These are phyloP conservation scores for Fusarium longipes DNA, from an alignment of 2,329 filamentous ascomycete species.

Conservation along the genomic window DNA sequence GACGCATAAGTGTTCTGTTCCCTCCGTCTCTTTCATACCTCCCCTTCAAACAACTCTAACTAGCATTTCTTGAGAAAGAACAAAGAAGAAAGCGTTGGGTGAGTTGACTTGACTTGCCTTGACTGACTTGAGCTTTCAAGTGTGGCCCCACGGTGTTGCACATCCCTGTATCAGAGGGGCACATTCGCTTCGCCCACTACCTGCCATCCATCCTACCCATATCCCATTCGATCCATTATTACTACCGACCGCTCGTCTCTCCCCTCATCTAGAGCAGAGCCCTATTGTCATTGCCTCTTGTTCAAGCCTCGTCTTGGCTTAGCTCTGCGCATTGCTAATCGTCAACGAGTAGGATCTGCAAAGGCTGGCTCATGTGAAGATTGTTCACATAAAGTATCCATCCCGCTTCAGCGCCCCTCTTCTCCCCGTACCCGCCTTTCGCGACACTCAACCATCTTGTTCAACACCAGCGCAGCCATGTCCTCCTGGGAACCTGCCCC, in stretches of 20 bases:
- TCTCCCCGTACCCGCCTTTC: constrained; percentile 22
- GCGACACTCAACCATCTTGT: constrained; percentile 31
- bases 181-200: constrained; percentile 46
- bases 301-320: constrained; percentile 14
- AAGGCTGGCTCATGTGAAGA: constrained; percentile 47
- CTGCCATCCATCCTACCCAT: constrained; percentile 19
- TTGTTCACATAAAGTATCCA: constrained; percentile 25
- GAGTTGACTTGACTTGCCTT: constrained; percentile 16
- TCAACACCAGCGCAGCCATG: constrained; percentile 66
- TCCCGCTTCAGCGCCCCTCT: constrained; percentile 34
- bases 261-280: constrained; percentile 21
- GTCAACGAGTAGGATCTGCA: constrained; percentile 39
- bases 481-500: constrained; percentile 90
- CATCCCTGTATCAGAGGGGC: constrained; percentile 47
- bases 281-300: constrained; percentile 27
- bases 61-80: neutral
- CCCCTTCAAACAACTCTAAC: neutral
- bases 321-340: constrained; percentile 40
- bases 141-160: constrained; percentile 44
- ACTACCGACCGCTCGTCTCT: constrained; percentile 41
- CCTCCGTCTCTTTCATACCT: neutral
- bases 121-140: constrained; percentile 29
- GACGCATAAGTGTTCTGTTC: neutral
- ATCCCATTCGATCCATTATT: constrained; percentile 20
- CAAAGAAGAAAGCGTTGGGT: constrained; percentile 17